These are phyloP conservation scores for Rosa rugosa DNA, from an alignment of 306 rosid species.

Conservation along the genomic window DNA sequence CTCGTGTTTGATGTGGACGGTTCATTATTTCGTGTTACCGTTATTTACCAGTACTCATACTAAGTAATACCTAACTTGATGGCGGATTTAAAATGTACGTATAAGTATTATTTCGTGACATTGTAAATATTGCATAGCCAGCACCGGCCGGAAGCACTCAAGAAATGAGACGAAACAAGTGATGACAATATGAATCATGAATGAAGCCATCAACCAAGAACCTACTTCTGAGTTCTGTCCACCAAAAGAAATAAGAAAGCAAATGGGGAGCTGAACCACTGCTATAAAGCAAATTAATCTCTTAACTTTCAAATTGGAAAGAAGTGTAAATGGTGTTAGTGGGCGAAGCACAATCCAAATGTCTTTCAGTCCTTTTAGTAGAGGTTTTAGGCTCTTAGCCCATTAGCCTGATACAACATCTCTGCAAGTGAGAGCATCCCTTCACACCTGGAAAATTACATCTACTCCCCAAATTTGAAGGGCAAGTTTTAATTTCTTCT, in stretches of 20 bases:
- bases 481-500: too few species aligned
- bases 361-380: background rate
- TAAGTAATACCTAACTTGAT: background rate
- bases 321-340: background rate
- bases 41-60: background rate
- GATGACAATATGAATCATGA: background rate
- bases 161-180: background rate
- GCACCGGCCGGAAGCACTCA: background rate
- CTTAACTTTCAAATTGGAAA: background rate
- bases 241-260: background rate
- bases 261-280: background rate
- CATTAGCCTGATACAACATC: background rate
- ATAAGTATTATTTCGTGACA: too few species aligned
- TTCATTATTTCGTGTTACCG: background rate
- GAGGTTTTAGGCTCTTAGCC: background rate
- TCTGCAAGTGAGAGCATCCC: too few species aligned
- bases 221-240: background rate
- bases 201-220: background rate
- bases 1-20: too few species aligned
- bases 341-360: background rate
- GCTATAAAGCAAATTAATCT: background rate
- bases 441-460: too few species aligned
- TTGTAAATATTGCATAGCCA: too few species aligned
- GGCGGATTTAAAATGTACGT: too few species aligned
- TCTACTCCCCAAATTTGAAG: too few species aligned